A percentile compares a stretch with the other conserved stretches of the same genome.
Evolutionary conservation across 2,329 filamentous ascomycete genomes (phyloP).

Genomic region (Ophiostoma ips): DNA sequence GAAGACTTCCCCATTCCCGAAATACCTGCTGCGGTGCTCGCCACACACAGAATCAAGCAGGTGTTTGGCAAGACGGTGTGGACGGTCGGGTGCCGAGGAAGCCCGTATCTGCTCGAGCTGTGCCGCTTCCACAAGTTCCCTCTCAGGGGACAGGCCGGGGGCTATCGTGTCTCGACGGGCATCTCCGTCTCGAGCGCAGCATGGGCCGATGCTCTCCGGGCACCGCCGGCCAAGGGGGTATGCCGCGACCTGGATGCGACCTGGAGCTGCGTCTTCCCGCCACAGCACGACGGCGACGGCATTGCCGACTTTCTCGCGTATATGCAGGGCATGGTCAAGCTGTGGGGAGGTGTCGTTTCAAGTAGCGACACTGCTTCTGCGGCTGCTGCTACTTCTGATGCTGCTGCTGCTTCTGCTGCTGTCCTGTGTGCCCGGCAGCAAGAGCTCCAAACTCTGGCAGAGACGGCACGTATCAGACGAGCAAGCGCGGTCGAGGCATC

Average conservation of each 20-base stretch:
- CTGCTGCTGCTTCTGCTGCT: too few relatives aligned
- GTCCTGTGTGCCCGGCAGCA: too few relatives aligned
- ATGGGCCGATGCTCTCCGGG: constrained; percentile 6
- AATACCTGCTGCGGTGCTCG: constrained; percentile 10
- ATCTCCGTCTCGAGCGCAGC: constrained; percentile 1
- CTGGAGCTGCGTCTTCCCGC: constrained; percentile 7
- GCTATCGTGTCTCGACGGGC: neutral
- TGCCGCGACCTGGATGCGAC: constrained; percentile 8
- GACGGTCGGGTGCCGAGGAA: constrained; percentile 19
- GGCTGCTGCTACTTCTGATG: too few relatives aligned
- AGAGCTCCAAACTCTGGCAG: too few relatives aligned
- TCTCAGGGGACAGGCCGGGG: neutral
- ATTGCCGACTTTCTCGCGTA: constrained; percentile 5
- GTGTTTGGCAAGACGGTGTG: constrained; percentile 22
- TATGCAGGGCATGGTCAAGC: neutral
- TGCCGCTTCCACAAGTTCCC: constrained; percentile 22
- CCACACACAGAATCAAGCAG: constrained; percentile 16
- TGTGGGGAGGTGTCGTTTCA: neutral
- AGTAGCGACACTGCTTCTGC: neutral
- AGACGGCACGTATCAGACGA: too few relatives aligned
- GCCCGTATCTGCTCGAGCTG: constrained; percentile 23
- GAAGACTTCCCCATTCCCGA: constrained; percentile 18
- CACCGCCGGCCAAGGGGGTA: neutral
- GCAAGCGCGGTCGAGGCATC: too few relatives aligned
- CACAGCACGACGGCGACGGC: neutral